Evolutionary conservation across 2,329 filamentous ascomycete species (phyloP).

Genomic region (Cladophialophora carrionii): DNA sequence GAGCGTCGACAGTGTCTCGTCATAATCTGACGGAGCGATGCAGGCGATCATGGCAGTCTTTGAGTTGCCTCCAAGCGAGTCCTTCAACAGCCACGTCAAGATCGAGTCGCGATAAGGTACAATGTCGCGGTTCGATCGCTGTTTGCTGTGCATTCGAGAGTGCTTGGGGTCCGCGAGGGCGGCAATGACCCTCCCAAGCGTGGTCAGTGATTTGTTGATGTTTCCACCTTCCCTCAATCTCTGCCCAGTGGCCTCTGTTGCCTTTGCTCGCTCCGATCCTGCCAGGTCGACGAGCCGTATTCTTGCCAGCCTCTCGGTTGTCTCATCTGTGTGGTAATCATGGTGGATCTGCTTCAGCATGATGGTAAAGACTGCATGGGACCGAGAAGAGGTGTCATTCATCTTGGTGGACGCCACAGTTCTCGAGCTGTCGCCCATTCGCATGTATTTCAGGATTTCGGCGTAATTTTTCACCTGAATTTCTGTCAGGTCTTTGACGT

Average conservation of each 20-base stretch:
- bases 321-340: constrained; percentile 95
- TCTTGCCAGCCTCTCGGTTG: constrained; percentile 88
- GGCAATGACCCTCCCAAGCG: constrained; percentile 91
- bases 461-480: constrained; percentile 83
- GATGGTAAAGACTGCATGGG: constrained; percentile 96
- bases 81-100: constrained; percentile 84
- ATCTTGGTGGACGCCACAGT: constrained; percentile 96
- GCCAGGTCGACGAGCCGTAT: constrained; percentile 95
- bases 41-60: constrained; percentile 99
- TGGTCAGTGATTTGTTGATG: constrained; percentile 98
- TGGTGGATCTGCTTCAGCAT: constrained; percentile 98
- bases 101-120: constrained; percentile 93
- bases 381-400: constrained; percentile 97
- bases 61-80: constrained; percentile 92
- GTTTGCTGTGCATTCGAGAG: constrained; percentile 49
- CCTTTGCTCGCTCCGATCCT: constrained; percentile 90
- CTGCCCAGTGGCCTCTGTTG: constrained; percentile 90
- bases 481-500: constrained; percentile 95
- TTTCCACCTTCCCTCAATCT: constrained; percentile 92
- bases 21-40: constrained; percentile 92
- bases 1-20: constrained; percentile 92
- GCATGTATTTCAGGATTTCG: constrained; percentile 91
- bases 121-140: constrained; percentile 69
- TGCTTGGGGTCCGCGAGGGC: constrained; percentile 78
- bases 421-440: constrained; percentile 80